Base-by-base conservation (phyloP, 2,329 filamentous ascomycete genomes). In the Gaeumannomyces sp. region DNA sequence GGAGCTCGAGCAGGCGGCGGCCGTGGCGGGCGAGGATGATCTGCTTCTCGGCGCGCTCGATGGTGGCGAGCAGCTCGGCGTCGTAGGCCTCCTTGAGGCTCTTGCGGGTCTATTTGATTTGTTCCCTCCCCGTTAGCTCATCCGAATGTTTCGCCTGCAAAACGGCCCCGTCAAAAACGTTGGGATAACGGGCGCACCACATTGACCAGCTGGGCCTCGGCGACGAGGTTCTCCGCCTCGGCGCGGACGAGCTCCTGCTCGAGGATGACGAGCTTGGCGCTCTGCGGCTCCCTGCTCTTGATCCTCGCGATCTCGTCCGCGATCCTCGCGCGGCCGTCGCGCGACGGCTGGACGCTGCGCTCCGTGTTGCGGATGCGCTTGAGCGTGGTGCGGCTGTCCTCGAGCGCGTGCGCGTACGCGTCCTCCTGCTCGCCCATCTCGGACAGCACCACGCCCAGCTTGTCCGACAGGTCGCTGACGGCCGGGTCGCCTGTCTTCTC, bases 301-400 rank as follows among this genome's bases (percentile, higher is more conserved):
- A 97, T 80, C 78, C 89, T 91, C 70, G 91, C 88, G 72, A 99
- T 97, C 77, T 99, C 94, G 74, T 98, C 94, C 66, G 89, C 84
- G 68, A 98, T 89, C 85, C 96, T 96, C 68, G 85, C 81, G 78
- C 95, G 95, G 72, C 90, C 85, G 71, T 97, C 93, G 66, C 95
- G 85, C 72, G 90, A 93, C 8, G 95, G 95, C 81, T 97, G 93
- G 22, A 99, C 94, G 69, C 91, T 96, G 79, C 90, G 89, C 81
- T 99, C 95, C 19, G 93, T 97, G 77, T 99, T 96, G 69, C 95
- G 87, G 70, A 99, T 96, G 69, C 91, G 85, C 84, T 99, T 99
- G 76, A 99, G 81, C 29, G 92, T 79, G 45, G 81, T 84, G 61
- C 95, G 86, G 70, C 90, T 92, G 68, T 97, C 93, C 76, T 99